Percentiles rank a stretch among this genome's conserved stretches.
Conservation (phyloP, 768 basidiomycete species). For the Hygrocybe punicea region DNA sequence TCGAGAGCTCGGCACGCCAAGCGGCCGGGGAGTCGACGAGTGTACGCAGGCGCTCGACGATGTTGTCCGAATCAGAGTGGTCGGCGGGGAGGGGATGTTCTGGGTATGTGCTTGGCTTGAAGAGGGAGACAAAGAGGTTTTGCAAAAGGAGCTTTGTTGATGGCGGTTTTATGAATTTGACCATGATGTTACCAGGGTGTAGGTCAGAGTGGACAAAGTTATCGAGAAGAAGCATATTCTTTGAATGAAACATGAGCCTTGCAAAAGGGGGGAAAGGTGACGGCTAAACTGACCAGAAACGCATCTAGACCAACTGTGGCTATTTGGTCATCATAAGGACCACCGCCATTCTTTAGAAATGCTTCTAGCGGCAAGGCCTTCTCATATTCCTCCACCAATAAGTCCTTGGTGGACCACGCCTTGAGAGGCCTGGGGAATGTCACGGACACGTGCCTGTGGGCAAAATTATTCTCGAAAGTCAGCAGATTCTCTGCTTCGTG, state of each 20-base stretch:
- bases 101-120: conserved; percentile 33
- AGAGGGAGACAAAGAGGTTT: conserved; percentile 55
- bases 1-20: conserved; percentile 70
- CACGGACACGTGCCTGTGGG: conserved; percentile 71
- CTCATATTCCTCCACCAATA: conserved; percentile 90
- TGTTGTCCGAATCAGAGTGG: conserved; percentile 52
- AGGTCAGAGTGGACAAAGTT: conserved; percentile 95
- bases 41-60: conserved; percentile 66
- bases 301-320: conserved; percentile 94
- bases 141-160: conserved; percentile 61
- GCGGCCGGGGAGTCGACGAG: conserved; percentile 54
- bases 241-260: conserved; percentile 13
- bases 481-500: conserved; percentile 86
- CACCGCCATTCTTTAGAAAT: conserved; percentile 88
- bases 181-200: conserved; percentile 94
- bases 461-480: conserved; percentile 84
- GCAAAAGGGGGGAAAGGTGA: neutral
- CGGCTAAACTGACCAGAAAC: conserved; percentile 70
- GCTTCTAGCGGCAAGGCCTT: conserved; percentile 85
- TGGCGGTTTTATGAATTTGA: conserved; percentile 90
- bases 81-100: conserved; percentile 26
- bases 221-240: conserved; percentile 98
- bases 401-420: conserved; percentile 73
- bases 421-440: conserved; percentile 87
- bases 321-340: conserved; percentile 83